Evolutionary conservation across 2,329 filamentous ascomycete species (phyloP), one percentile per base, ranked within the genome.

Genomic region (Stagonosporopsis rhizophila): DNA sequence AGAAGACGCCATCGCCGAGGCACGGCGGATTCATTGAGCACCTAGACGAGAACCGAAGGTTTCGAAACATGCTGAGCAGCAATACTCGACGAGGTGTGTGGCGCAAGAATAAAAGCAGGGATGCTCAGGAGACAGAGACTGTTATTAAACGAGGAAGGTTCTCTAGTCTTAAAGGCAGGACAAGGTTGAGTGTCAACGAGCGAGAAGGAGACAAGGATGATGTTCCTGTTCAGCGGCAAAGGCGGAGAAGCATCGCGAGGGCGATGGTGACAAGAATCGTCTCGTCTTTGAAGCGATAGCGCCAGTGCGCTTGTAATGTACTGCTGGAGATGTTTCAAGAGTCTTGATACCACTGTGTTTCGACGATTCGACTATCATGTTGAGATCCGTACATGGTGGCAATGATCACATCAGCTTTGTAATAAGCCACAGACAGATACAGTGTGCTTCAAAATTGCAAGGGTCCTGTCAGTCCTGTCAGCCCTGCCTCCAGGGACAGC

Each of bases 11-110:
- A 14, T 28, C 25, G 4, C 17, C 37, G 6, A 11, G 12, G 6
- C 45, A 40, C 27, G 27, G 45, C 15, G 45, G 20, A 4, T 46
- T 46, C 20, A 28, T 46, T n/a, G 49, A 52, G 14, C 34, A 46
- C 5, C n/a, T 40, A 9, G 14, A 19, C 1, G 41, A 46, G 34
- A 40, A 41, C 7, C 19, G 8, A 12, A 34, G 41, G 20, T 52
- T 34, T 46, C 23, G 17, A 9, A n/a, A 19, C 17, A 50, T 41
- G 20, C 20, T 41, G 14, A 6, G 27, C 6, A 48, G 25, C 15
- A 19, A 32, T 30, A 11, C n/a, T 9, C 22, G 12, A 14, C 28
- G 32, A 20, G 14, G 48, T 14, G n/a, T 37, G n/a, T 9, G 34
- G 34, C 17, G 7, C 17, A 4, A 6, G 12, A 20, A 37, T 7